Evolutionary conservation across 495 filamentous ascomycete species (phyloP).

Genomic region (Annulohypoxylon nitens): DNA sequence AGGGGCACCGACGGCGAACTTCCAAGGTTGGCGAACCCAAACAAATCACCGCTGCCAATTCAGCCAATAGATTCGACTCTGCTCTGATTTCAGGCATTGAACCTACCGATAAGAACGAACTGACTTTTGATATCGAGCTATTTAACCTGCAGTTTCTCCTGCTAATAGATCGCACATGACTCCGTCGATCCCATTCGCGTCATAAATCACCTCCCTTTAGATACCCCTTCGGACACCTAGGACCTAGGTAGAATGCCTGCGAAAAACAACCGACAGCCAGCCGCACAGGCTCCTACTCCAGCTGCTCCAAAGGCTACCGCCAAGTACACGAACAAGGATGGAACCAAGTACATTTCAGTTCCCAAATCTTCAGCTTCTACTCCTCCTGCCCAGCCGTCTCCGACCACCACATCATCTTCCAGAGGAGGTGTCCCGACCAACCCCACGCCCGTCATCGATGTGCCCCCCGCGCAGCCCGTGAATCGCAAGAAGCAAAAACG

Average conservation of each 20-base stretch:
- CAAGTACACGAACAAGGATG: slow-evolving; percentile 75
- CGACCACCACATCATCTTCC: slow-evolving; percentile 54
- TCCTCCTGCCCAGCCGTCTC: slow-evolving; percentile 66
- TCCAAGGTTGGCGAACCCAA: slow-evolving; percentile 10
- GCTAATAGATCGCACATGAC: slow-evolving; percentile 50
- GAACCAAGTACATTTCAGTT: slow-evolving; percentile 75
- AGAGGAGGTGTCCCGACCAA: slow-evolving; percentile 48
- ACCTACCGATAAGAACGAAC: slow-evolving; percentile 9
- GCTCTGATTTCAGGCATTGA: slow-evolving; percentile 11
- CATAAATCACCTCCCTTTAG: slow-evolving; percentile 24
- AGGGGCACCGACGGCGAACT: slow-evolving; percentile 39
- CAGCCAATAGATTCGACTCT: slow-evolving; percentile 5
- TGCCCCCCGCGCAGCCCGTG: slow-evolving; percentile 61
- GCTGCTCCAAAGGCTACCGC: slow-evolving; percentile 62
- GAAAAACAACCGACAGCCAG: slow-evolving; percentile 60
- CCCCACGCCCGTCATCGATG: slow-evolving; percentile 42
- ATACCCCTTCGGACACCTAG: slow-evolving; percentile 3
- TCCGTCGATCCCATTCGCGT: slow-evolving; percentile 43
- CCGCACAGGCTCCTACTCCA: slow-evolving; percentile 53
- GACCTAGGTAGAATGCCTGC: slow-evolving; percentile 62
- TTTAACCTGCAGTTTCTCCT: slow-evolving; percentile 30
- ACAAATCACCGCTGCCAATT: slow-evolving; percentile 20
- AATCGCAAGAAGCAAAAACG: slow-evolving; percentile 96
- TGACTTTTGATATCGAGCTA: slow-evolving; percentile 17
- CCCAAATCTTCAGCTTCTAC: slow-evolving; percentile 67